phyloP scores from a whole-genome alignment of 768 basidiomycete species.

The Leccinum arenicola region DNA sequence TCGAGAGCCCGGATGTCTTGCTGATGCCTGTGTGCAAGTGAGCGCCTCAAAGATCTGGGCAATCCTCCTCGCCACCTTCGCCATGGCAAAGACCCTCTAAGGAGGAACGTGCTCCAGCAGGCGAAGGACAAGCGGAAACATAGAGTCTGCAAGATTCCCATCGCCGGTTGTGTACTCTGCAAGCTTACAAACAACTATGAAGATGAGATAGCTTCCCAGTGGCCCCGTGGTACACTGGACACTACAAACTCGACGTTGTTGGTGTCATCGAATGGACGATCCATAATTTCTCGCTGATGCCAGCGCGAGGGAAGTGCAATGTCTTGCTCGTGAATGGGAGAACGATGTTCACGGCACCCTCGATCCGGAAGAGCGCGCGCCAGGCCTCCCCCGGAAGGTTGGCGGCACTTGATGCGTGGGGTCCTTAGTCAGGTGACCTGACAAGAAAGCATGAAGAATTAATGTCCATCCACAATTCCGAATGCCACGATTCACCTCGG shows the following conservation, averaged over 20 bases:
- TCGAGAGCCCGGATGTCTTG: slow-evolving; percentile 25
- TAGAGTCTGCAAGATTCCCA: background rate
- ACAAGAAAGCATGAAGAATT: too few species aligned
- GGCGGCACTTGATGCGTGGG: slow-evolving; percentile 1
- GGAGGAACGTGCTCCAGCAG: background rate
- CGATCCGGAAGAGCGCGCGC: slow-evolving; percentile 15
- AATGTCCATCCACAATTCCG: too few species aligned
- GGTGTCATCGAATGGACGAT: slow-evolving; percentile 18
- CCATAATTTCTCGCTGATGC: slow-evolving; percentile 24
- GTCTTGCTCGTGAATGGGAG: slow-evolving; percentile 36
- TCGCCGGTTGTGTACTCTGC: background rate
- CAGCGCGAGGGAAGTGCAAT: slow-evolving; percentile 4
- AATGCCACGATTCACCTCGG: too few species aligned
- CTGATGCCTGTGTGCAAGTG: background rate
- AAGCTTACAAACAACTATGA: too few species aligned
- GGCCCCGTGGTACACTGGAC: slow-evolving; percentile 22
- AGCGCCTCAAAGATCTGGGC: slow-evolving; percentile 43
- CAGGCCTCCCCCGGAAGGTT: slow-evolving; percentile 28
- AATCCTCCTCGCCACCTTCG: slow-evolving; percentile 41
- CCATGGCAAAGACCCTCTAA: slow-evolving; percentile 14
- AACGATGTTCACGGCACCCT: slow-evolving; percentile 38
- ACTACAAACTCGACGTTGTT: slow-evolving; percentile 39
- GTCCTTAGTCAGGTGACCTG: slow-evolving; percentile 16
- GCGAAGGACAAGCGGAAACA: background rate
- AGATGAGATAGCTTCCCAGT: too few species aligned